Evolutionary conservation across 1,284 basidiomycete species (phyloP).

Genomic region (Moniliella sp.): DNA sequence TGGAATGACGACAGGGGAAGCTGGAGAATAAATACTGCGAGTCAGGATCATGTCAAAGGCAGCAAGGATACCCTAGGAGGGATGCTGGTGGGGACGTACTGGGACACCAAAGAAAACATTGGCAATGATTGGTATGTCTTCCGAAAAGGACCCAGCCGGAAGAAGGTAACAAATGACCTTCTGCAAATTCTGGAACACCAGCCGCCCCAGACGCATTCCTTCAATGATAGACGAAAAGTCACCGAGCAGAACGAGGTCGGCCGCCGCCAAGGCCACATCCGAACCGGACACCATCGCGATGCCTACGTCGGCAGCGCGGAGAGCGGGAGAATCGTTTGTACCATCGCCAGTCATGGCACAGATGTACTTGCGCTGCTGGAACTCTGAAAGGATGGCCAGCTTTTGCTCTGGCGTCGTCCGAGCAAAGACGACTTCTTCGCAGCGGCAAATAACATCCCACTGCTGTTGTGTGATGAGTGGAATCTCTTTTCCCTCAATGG

Average conservation of each 20-base stretch:
- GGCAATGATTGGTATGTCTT: conserved; percentile 48
- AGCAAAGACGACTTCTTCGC: conserved; percentile 51
- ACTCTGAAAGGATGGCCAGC: conserved; percentile 46
- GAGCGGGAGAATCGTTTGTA: conserved; percentile 46
- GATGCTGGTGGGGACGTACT: neutral
- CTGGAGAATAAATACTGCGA: too few relatives aligned
- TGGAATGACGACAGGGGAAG: too few relatives aligned
- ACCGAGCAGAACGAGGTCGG: conserved; percentile 20
- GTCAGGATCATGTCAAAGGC: too few relatives aligned
- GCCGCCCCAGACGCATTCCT: conserved; percentile 37
- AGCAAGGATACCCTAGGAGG: conserved; percentile 40
- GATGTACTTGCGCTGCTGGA: conserved; percentile 41
- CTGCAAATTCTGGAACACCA: conserved; percentile 50
- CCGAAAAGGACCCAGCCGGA: conserved; percentile 42
- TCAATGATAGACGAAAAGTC: conserved; percentile 18
- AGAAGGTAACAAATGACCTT: conserved; percentile 34
- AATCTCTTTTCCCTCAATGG: conserved; percentile 2
- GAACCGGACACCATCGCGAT: conserved; percentile 39
- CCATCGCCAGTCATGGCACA: conserved; percentile 49
- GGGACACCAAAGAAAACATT: conserved; percentile 37
- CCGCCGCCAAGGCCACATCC: conserved; percentile 33
- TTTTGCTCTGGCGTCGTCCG: conserved; percentile 51
- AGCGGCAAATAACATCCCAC: conserved; percentile 42
- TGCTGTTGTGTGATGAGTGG: conserved; percentile 34
- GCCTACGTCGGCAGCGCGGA: conserved; percentile 37